Conservation (phyloP, 768 basidiomycete species). For the Boletus subparvulus region DNA sequence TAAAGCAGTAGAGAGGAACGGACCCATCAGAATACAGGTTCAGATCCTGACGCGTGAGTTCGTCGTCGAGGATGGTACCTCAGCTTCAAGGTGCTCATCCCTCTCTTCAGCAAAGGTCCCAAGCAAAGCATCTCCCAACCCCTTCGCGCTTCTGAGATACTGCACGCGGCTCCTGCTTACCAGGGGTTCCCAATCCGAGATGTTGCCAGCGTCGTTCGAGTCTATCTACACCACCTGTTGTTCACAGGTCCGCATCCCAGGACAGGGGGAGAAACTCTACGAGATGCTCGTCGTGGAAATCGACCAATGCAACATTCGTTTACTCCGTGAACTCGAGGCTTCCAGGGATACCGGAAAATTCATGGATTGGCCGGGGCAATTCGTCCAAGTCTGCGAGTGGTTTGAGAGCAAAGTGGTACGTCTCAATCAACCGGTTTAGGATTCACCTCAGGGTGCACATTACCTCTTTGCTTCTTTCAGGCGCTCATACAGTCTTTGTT, state of each 20-base stretch:
- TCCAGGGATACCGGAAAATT: slow-evolving; percentile 16
- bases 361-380: slow-evolving; percentile 56
- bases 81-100: background rate
- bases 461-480: slow-evolving; percentile 33
- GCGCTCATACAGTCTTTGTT: slow-evolving; percentile 59
- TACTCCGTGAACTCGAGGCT: slow-evolving; percentile 41
- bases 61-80: background rate
- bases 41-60: slow-evolving; percentile 42
- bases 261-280: slow-evolving; percentile 59
- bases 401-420: slow-evolving; percentile 65
- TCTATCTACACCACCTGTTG: slow-evolving; percentile 57
- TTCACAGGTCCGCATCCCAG: slow-evolving; percentile 49
- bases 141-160: slow-evolving; percentile 33
- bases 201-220: slow-evolving; percentile 53
- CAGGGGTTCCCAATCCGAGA: slow-evolving; percentile 29
- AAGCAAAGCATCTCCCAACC: slow-evolving; percentile 5
- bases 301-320: slow-evolving; percentile 47
- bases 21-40: slow-evolving; percentile 49
- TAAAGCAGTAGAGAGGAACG: slow-evolving; percentile 27
- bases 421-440: slow-evolving; percentile 9
- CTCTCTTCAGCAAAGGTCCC: slow-evolving; percentile 10
- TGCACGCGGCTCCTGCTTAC: slow-evolving; percentile 45
- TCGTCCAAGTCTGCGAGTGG: slow-evolving; percentile 59
- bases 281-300: slow-evolving; percentile 57
- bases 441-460: background rate